A percentile compares a stretch with the other conserved stretches of the same genome.
Evolutionary conservation across 2,329 filamentous ascomycete species (phyloP).

Genomic region (Tolypocladium guangdongense): DNA sequence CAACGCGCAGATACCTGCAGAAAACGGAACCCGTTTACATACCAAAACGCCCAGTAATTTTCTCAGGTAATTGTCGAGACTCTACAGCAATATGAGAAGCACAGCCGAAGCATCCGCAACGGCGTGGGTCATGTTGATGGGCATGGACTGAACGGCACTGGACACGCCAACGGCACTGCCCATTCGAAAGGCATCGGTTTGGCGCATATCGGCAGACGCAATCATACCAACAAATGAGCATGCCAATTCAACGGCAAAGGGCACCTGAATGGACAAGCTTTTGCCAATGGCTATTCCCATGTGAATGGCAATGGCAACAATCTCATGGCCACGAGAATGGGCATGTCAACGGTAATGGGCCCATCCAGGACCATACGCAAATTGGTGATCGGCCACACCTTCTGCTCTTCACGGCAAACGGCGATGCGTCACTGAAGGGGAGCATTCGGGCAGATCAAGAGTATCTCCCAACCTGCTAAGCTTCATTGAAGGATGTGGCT

Average conservation of each 20-base stretch:
- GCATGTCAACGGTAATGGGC: background rate
- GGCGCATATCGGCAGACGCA: too few species aligned
- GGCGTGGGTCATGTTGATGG: background rate
- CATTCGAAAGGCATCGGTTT: background rate
- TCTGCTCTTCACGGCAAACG: background rate
- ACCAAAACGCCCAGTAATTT: background rate
- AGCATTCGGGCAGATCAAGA: conserved; percentile 9
- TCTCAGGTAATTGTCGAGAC: background rate
- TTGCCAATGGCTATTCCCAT: background rate
- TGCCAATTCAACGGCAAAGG: background rate
- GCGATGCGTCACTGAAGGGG: background rate
- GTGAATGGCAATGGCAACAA: background rate
- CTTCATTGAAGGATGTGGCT: background rate
- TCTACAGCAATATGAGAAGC: background rate
- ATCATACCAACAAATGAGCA: background rate
- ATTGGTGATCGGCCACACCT: background rate
- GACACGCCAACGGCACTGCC: background rate
- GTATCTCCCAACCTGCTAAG: conserved; percentile 2
- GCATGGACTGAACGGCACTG: background rate
- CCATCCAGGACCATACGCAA: background rate
- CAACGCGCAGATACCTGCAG: conserved; percentile 27
- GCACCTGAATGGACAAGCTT: background rate
- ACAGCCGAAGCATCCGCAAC: background rate
- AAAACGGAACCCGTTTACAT: background rate
- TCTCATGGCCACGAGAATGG: background rate